Evolutionary conservation across 2,329 filamentous ascomycete species (phyloP).

Genomic region (Trichoderma lentiforme): DNA sequence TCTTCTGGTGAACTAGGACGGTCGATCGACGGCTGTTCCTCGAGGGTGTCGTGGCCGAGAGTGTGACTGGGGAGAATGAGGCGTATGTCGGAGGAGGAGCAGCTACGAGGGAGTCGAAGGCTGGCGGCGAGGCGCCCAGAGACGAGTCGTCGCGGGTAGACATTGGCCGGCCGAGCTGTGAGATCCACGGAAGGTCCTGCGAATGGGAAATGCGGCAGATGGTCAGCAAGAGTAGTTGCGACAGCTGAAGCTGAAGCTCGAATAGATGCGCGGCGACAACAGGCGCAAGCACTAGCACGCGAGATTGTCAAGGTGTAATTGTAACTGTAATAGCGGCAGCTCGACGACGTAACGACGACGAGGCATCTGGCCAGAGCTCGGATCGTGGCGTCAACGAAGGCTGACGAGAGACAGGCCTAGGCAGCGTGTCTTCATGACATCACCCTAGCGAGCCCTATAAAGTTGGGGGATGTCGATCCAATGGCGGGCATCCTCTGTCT

Average conservation of each 20-base stretch:
- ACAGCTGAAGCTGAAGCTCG: background rate
- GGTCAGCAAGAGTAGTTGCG: slow-evolving; percentile 14
- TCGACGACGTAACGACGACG: background rate
- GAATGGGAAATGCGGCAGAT: slow-evolving; percentile 9
- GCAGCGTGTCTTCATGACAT: slow-evolving; percentile 14
- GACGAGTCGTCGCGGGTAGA: slow-evolving; percentile 39
- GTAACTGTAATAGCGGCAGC: background rate
- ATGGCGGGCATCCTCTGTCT: background rate
- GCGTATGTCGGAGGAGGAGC: slow-evolving; percentile 68
- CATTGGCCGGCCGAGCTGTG: slow-evolving; percentile 42
- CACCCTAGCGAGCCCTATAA: slow-evolving; percentile 7
- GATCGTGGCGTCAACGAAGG: slow-evolving; percentile 9
- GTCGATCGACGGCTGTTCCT: slow-evolving; percentile 71
- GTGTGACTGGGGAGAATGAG: slow-evolving; percentile 81
- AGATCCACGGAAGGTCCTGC: slow-evolving; percentile 49
- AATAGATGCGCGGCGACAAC: background rate
- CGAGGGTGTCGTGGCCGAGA: slow-evolving; percentile 63
- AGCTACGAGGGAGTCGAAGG: slow-evolving; percentile 37
- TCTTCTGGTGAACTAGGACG: slow-evolving; percentile 95
- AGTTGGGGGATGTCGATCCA: slow-evolving; percentile 3
- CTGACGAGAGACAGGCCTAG: slow-evolving; percentile 3
- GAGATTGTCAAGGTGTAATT: background rate
- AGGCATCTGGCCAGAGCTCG: slow-evolving; percentile 3
- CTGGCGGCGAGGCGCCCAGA: slow-evolving; percentile 34
- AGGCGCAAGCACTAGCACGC: background rate